phyloP scores from a whole-genome alignment of 2,329 filamentous ascomycete species.

The Aspergillus fijiensis region DNA sequence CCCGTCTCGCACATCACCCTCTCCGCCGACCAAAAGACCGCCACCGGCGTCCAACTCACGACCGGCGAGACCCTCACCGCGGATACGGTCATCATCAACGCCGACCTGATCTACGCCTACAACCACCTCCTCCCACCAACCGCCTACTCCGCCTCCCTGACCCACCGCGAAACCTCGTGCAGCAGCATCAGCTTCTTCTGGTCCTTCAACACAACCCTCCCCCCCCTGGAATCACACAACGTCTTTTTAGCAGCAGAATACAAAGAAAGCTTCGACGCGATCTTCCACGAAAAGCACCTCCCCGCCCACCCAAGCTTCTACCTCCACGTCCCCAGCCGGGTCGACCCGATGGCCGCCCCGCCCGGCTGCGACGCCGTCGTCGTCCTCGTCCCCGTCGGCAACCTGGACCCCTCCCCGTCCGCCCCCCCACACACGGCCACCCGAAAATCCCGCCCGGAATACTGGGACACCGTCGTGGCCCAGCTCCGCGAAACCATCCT shows the following conservation, averaged over 20 bases:
- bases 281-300: conserved; percentile 68
- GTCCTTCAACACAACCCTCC: conserved; percentile 48
- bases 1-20: conserved; percentile 59
- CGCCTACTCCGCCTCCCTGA: conserved; percentile 18
- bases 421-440: not conserved
- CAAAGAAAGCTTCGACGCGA: conserved; percentile 70
- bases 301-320: conserved; percentile 72
- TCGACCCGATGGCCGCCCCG: conserved; percentile 68
- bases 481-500: not conserved
- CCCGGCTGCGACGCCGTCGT: conserved; percentile 64
- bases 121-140: conserved; percentile 61
- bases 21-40: conserved; percentile 38
- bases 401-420: conserved; percentile 34
- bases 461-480: not conserved
- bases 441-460: not conserved
- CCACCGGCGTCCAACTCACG: not conserved
- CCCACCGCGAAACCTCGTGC: conserved; percentile 55
- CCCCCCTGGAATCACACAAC: conserved; percentile 68
- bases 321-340: conserved; percentile 70
- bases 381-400: conserved; percentile 70
- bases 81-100: conserved; percentile 69
- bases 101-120: conserved; percentile 73
- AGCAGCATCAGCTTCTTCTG: conserved; percentile 75
- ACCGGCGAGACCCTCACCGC: conserved; percentile 54
- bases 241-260: conserved; percentile 76